Percentiles rank a stretch among this genome's conserved stretches.
Evolutionary conservation across 495 filamentous ascomycete genomes (phyloP).

Genomic region (Amniculicola lignicola): DNA sequence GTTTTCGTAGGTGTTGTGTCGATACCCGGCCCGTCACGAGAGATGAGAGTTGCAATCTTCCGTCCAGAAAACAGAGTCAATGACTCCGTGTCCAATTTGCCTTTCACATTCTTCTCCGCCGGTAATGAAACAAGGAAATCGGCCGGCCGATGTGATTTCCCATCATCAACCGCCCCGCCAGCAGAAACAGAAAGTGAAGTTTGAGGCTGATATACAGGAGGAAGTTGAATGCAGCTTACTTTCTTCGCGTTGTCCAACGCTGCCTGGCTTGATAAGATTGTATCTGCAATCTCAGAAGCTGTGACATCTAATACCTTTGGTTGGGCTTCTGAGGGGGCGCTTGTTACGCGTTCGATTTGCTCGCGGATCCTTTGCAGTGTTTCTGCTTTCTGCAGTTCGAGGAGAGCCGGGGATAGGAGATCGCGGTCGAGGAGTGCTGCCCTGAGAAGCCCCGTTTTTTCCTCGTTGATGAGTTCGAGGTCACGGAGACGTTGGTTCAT

Average conservation of each 20-base stretch:
- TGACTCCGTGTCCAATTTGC: too few species aligned
- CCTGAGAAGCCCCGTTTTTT: slow-evolving; percentile 38
- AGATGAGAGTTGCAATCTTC: too few species aligned
- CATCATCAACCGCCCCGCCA: too few species aligned
- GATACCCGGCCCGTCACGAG: too few species aligned
- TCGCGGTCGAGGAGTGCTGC: slow-evolving; percentile 41
- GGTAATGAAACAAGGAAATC: too few species aligned
- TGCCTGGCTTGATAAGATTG: slow-evolving; percentile 14
- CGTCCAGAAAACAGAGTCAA: too few species aligned
- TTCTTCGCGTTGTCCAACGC: slow-evolving; percentile 29
- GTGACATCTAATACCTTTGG: slow-evolving; percentile 21
- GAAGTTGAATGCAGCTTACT: slow-evolving; percentile 25
- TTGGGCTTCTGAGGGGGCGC: slow-evolving; percentile 16
- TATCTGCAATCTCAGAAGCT: slow-evolving; percentile 22
- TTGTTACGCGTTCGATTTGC: slow-evolving; percentile 29
- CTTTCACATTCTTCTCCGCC: too few species aligned
- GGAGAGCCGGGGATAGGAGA: slow-evolving; percentile 37
- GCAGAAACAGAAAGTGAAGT: neutral
- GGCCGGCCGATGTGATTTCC: too few species aligned
- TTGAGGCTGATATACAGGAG: too few species aligned
- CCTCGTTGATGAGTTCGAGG: slow-evolving; percentile 41
- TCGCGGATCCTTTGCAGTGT: slow-evolving; percentile 32
- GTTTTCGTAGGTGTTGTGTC: too few species aligned
- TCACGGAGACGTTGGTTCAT: slow-evolving; percentile 32
- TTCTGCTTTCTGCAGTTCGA: slow-evolving; percentile 34